Evolutionary conservation across 2,329 filamentous ascomycete genomes (phyloP).

Genomic region (Neofusicoccum sp.): DNA sequence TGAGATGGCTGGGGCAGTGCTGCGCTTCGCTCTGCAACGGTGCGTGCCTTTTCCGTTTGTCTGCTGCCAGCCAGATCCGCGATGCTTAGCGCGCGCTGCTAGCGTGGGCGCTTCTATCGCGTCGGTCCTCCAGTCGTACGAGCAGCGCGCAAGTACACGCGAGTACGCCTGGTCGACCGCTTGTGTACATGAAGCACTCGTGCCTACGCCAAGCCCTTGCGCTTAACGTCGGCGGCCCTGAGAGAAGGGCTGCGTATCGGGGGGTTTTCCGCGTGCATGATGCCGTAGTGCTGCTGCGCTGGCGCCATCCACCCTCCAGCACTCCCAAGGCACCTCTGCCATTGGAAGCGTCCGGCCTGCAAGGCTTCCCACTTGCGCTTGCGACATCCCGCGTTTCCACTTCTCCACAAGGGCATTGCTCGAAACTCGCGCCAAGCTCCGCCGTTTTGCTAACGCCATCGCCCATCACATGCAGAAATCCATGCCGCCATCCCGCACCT

Average conservation of each 20-base stretch:
- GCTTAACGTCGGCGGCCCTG: neutral
- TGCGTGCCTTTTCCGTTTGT: neutral
- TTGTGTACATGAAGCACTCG: neutral
- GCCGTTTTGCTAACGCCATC: neutral
- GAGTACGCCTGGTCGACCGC: neutral
- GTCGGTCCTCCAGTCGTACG: neutral
- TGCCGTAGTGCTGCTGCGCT: conserved; percentile 8
- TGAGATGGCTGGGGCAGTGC: neutral
- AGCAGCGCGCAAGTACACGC: neutral
- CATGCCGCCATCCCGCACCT: conserved; percentile 11
- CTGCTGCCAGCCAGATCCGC: neutral
- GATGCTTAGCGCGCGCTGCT: neutral
- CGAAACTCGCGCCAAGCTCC: neutral
- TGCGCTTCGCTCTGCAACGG: conserved; percentile 7
- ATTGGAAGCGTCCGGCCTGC: neutral
- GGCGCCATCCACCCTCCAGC: conserved; percentile 6
- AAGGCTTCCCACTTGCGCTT: neutral
- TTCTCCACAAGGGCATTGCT: neutral
- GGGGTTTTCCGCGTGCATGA: conserved; percentile 1
- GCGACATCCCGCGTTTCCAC: neutral
- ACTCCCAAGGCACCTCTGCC: neutral
- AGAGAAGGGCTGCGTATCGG: neutral
- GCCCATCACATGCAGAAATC: conserved; percentile 11
- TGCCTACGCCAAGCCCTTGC: neutral
- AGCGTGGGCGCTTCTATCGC: neutral